phyloP scores from a whole-genome alignment of 2,329 filamentous ascomycete species.

The Laburnicola sp. region DNA sequence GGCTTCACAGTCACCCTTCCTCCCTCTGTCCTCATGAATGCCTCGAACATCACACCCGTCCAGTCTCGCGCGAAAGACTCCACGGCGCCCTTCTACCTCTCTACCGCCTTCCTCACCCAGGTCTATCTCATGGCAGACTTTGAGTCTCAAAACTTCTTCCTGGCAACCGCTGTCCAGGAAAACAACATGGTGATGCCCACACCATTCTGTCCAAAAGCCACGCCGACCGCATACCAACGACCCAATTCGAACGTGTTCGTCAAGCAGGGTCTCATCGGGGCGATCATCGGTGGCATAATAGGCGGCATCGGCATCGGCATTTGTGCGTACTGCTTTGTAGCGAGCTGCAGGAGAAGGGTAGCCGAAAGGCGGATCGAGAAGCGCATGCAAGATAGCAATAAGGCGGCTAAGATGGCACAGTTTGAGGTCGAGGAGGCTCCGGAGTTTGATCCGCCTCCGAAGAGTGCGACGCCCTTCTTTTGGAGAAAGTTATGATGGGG shows the following conservation, averaged over 20 bases:
- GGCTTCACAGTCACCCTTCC: slow-evolving; percentile 48
- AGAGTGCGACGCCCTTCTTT: slow-evolving; percentile 30
- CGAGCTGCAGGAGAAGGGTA: slow-evolving; percentile 34
- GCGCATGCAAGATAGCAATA: slow-evolving; percentile 29
- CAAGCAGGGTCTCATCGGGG: slow-evolving; percentile 43
- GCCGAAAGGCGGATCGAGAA: slow-evolving; percentile 33
- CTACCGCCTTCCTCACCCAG: slow-evolving; percentile 47
- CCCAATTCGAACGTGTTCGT: slow-evolving; percentile 35
- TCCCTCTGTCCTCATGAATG: slow-evolving; percentile 43
- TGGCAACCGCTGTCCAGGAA: slow-evolving; percentile 46
- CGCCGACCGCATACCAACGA: slow-evolving; percentile 38
- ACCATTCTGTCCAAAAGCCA: slow-evolving; percentile 46
- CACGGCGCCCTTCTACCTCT: slow-evolving; percentile 42
- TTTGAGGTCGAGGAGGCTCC: slow-evolving; percentile 39
- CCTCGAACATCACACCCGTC: slow-evolving; percentile 44
- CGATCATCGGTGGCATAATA: slow-evolving; percentile 44
- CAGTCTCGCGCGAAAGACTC: slow-evolving; percentile 35
- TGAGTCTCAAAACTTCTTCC: slow-evolving; percentile 46
- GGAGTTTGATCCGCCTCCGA: slow-evolving; percentile 39
- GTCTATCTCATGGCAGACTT: slow-evolving; percentile 52
- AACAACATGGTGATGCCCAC: slow-evolving; percentile 48
- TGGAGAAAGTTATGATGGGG: slow-evolving; percentile 34
- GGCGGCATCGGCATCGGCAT: slow-evolving; percentile 39
- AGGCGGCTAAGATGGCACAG: slow-evolving; percentile 35
- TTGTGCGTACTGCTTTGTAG: slow-evolving; percentile 33